Evolutionary conservation across 2,329 filamentous ascomycete genomes (phyloP), one percentile per base, ranked within the genome.

Genomic region (Ascochyta rabiei): DNA sequence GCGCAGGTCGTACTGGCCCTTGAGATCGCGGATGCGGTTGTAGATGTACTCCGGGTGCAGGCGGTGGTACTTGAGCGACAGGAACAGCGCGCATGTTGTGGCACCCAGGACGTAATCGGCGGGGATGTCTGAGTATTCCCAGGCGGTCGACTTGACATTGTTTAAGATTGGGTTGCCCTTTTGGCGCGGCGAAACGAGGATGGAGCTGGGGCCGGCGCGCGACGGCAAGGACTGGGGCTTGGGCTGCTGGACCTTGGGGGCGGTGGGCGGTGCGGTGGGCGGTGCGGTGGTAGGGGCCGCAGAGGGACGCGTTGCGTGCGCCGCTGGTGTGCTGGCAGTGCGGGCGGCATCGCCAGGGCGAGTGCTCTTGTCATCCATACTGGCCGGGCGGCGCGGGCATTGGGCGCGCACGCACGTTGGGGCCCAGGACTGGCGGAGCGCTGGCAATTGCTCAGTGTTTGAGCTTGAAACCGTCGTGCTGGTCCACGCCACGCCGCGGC

Each of bases 31-130:
- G 64, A 99, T 96, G 53, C 95, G 89, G 21, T 89, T 92, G 79
- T 98, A 98, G 68, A 99, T 91, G 79, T 99, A 99, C 76, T 99
- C 95, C 0, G 95, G 95, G 71, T 99, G 95, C 47, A 99, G 83
- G 24, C 93, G 91, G 76, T 99, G 95, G 76, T 99, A 99, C 76
- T 98, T 99, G 49, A 99, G 84, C 42, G 91, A 96, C 37, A 99
- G 80, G 72, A 98, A 99, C 5, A 99, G 82, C 0, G 91, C 93
- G 69, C 93, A 96, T 6, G 93, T 96, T 0, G 92, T 96, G 37
- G 84, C 73, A 0, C 95, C 93, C 42, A 98, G 81, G 8, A 93
- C 89, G 74, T 96, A 99, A 77, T 99, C 95, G 28, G 93, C 91
- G 1, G 89, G 88, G n/a, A 96, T 96, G 69, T 98, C 93, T 58